phyloP scores from a whole-genome alignment of 495 filamentous ascomycete species.

The Staphylotrichum longicolle region DNA sequence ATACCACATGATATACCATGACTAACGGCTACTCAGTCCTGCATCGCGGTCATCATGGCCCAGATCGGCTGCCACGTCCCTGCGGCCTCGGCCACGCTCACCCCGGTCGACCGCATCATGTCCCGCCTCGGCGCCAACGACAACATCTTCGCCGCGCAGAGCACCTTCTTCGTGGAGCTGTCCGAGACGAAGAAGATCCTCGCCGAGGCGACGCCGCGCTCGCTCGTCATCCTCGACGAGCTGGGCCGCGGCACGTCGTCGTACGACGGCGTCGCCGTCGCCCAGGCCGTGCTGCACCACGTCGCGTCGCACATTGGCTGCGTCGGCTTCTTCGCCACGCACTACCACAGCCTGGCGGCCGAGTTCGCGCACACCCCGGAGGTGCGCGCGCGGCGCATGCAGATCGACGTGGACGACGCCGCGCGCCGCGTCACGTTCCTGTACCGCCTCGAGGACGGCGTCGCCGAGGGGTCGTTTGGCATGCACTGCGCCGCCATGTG shows the following conservation, averaged over 20 bases:
- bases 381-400: conserved; percentile 82
- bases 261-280: conserved; percentile 95
- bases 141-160: conserved; percentile 98
- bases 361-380: conserved; percentile 90
- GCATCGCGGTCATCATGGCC: conserved; percentile 96
- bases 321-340: conserved; percentile 94
- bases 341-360: conserved; percentile 89
- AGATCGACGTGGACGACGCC: conserved; percentile 87
- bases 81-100: conserved; percentile 76
- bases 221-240: conserved; percentile 96
- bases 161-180: conserved; percentile 97
- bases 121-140: conserved; percentile 96
- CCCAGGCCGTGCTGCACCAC: conserved; percentile 93
- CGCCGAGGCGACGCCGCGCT: conserved; percentile 88
- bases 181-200: conserved; percentile 99
- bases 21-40: conserved; percentile 51
- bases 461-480: conserved; percentile 95
- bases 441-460: conserved; percentile 91
- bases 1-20: not conserved
- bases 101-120: conserved; percentile 97
- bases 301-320: conserved; percentile 91
- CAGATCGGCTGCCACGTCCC: conserved; percentile 96
- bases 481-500: conserved; percentile 99
- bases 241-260: conserved; percentile 90
- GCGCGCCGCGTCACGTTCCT: conserved; percentile 83